Evolutionary conservation across 352 stramenopile genomes (phyloP), one percentile per base, ranked within the genome.

Genomic region (Globisporangium sylvaticum): DNA sequence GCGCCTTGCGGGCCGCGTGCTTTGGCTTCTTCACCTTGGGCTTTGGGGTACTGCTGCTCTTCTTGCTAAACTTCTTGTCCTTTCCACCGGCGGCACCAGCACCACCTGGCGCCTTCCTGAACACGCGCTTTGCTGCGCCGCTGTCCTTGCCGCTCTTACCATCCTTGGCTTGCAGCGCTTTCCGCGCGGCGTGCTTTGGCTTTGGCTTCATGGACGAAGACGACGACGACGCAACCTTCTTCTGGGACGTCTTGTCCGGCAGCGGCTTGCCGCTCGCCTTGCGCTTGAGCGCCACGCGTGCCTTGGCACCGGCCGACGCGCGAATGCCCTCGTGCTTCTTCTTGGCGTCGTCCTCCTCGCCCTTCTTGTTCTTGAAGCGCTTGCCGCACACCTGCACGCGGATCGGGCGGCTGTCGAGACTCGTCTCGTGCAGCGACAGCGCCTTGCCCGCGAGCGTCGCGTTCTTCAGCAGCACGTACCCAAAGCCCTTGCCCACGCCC

Each of bases 401-500:
- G 9, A 96, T 68, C 58, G 89, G 76, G 22, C 88, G 86, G 42
- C 71, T 84, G 60, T 84, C 76, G 46, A 96, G 81, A 70, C 90
- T 92, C 42, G 75, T 78, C 18, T 84, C 74, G 34, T 87, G 63
- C 25, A 96, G 77, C 32, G 76, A 64, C 39, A 96, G 73, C 34
- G 88, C 84, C 75, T 94, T 91, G 34, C 77, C 81, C 20, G 88
- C 86, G 20, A 92, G 80, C 25, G 67, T 69, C 48, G 75, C 72
- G 63, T 79, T 79, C 75, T 85, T 86, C 44, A 98, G 78, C 62
- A 96, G 70, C 59, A 98, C 67, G 69, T 97, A 98, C 20, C 89
- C 89, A 76, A 98, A 97, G 55, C 92, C 92, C 69, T 98, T 98
- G 58, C 92, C 92, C 2, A 92, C 65, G n/a, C 91, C 86, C 1